Evolutionary conservation across 1,284 basidiomycete genomes (phyloP), one percentile per base, ranked within the genome.

Genomic region (Cryptococcus sp.): DNA sequence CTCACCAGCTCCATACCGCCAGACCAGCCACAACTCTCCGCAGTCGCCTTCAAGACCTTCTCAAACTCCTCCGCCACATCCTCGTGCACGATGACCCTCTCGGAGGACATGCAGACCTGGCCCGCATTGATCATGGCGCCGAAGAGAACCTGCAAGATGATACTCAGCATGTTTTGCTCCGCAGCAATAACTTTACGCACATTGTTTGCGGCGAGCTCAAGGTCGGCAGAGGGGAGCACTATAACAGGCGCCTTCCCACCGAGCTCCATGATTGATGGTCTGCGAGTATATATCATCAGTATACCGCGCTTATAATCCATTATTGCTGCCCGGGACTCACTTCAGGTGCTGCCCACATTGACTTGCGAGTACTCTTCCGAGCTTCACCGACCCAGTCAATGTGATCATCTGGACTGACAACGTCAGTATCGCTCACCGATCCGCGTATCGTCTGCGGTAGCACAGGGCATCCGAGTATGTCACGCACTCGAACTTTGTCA

Each of bases 31-130:
- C 39, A 33, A 28, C 59, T 42, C 18, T 50, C 28, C 18, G 56
- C 56, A 9, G 45, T 49, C 45, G 42, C 12, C 11, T 33, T 50
- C 38, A 66, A 33, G 6, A 61, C 60, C 18, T 53, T 23, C 36
- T 68, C 60, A 38, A 51, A 80, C 73, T 57, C 75, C 73, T 55
- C 83, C 61, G 23, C 66, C 49, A 55, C 62, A 12, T 60, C 55
- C 18, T 58, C 62, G 40, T 72, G 83, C 8, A 85, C 83, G 49
- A 87, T 81, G 35, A 87, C 80, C 28, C 85, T 82, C 66, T 86
- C 85, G 1, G 84, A 83, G 1, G 84, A 84, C 84, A 87, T 87
- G 77, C 86, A 87, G 50, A 87, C 79, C 76, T 87, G 80, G 2
- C 86, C 86, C 3, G 82, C 84, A 71, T 85, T 81, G 24, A 83